Evolutionary conservation across 805 yeast genomes (phyloP), one percentile per base, ranked within the genome.

Genomic region (Barnettozyma siamensis): DNA sequence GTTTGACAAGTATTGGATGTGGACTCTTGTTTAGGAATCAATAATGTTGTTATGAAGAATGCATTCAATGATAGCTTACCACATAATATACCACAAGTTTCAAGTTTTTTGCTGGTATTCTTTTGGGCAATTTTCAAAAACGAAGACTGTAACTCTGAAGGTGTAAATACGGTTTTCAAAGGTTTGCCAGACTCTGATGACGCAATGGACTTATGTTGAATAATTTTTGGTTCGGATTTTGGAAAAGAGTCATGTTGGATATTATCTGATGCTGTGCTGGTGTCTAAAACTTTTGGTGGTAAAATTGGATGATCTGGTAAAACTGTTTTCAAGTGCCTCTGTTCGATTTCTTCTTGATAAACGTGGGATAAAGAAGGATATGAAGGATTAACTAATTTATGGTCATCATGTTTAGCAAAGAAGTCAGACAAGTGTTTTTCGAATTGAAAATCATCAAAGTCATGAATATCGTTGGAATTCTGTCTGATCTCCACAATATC

Each of bases 31-130:
- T 73, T 73, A 1, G 87, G 87, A 11, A 80, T 73, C 11, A 80
- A 67, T 15, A 80, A 62, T 45, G 78, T 73, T 1, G 83, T 80
- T 41, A 80, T 67, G 57, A 78, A 76, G 53, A 78, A 78, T 4
- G 84, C 83, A 58, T 77, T 76, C 31, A 78, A 61, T 34, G 68
- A 69, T n/a, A 80, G 62, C 48, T 68, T 74, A 0, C 86, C 87
- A 54, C 84, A 76, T 24, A 80, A 64, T 17, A 80, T 75, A 11
- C 86, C 87, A 53, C 85, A 80, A 0, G 85, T 80, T 51, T 80
- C 87, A 13, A 80, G 59, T 31, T 71, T 72, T 13, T 58, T 59
- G 2, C 35, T 19, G 1, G 87, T 80, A 51, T 80, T 80, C 4
- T 59, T 46, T 15, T 57, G 49, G 1, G 85, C 80, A 11, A 75